These are phyloP conservation scores for Saccharum spontaneum DNA, from an alignment of 176 grass and related monocot species.

Conservation along the genomic window DNA sequence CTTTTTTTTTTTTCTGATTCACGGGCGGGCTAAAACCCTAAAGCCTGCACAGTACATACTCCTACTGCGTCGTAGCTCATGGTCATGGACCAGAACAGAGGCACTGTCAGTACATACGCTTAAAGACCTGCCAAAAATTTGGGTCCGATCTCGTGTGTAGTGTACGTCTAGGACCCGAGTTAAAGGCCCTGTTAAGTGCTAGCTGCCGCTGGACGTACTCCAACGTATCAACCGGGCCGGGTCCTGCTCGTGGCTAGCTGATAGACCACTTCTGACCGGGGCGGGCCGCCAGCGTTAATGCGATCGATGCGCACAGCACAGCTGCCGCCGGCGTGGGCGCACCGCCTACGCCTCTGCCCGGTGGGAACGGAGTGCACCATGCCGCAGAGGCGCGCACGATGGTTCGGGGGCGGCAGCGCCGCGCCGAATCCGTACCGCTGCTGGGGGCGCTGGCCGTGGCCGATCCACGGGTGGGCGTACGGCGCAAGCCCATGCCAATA, in stretches of 20 bases:
- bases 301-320: slow-evolving; percentile 14
- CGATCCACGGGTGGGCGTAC: neutral
- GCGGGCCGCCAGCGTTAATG: neutral
- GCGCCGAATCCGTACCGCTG: neutral
- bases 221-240: too few species aligned
- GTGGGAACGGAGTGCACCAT: neutral
- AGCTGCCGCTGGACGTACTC: too few species aligned
- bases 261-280: neutral
- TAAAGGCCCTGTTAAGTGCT: neutral
- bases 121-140: neutral
- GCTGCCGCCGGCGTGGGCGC: slow-evolving; percentile 14
- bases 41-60: neutral
- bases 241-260: too few species aligned
- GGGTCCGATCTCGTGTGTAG: neutral
- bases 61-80: neutral
- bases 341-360: neutral
- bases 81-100: neutral
- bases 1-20: neutral
- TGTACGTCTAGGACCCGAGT: neutral
- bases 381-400: neutral
- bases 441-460: neutral
- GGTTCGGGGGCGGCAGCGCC: neutral
- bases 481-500: neutral
- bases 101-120: neutral
- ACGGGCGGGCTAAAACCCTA: neutral